Evolutionary conservation across 2,329 filamentous ascomycete species (phyloP).

Genomic region (Alternaria brassicicola): DNA sequence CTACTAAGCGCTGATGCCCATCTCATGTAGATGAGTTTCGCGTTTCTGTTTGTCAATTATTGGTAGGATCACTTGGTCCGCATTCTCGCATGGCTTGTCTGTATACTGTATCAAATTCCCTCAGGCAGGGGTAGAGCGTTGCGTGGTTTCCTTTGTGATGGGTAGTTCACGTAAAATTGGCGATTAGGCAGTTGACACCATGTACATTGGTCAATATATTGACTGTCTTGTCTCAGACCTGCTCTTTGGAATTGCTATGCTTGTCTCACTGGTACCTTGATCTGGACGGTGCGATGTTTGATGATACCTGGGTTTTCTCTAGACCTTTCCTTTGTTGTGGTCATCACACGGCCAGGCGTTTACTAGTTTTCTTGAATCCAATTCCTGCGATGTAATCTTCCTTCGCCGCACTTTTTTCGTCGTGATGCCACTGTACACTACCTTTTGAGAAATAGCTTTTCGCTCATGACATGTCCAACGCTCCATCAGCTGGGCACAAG

Average conservation of each 20-base stretch:
- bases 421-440: background rate
- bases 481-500: background rate
- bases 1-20: slow-evolving; percentile 27
- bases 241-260: background rate
- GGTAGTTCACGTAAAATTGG: slow-evolving; percentile 11
- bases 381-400: background rate
- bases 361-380: background rate
- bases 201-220: slow-evolving; percentile 33
- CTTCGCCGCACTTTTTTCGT: background rate
- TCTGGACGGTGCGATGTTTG: background rate
- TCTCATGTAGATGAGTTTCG: slow-evolving; percentile 23
- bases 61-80: slow-evolving; percentile 29
- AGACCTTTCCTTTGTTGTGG: slow-evolving; percentile 18
- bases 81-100: slow-evolving; percentile 36
- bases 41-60: slow-evolving; percentile 21
- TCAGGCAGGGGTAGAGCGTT: slow-evolving; percentile 27
- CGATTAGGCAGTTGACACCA: slow-evolving; percentile 11
- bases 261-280: background rate
- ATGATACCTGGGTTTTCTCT: slow-evolving; percentile 8
- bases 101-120: slow-evolving; percentile 27
- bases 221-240: slow-evolving; percentile 21
- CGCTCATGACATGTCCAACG: background rate
- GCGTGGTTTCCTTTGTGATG: slow-evolving; percentile 26
- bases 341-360: slow-evolving; percentile 1
- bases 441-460: background rate